These are phyloP conservation scores for Chaetomiaceae sp. DNA, from an alignment of 2,329 filamentous ascomycete species.

Conservation along the genomic window DNA sequence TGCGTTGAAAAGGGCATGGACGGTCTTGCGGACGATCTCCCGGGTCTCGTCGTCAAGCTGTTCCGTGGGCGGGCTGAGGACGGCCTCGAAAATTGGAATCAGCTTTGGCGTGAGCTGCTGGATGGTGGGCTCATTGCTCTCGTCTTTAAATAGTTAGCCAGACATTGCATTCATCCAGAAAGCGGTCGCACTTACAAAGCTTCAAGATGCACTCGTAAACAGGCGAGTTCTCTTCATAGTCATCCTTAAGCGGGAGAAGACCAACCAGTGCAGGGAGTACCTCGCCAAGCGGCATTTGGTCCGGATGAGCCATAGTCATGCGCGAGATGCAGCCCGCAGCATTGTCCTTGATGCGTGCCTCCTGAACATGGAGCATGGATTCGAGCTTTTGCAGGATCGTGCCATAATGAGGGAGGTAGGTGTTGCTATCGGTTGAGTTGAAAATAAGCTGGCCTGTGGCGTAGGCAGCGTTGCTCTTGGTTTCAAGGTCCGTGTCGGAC, in stretches of 20 bases:
- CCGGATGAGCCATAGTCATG: conserved; percentile 87
- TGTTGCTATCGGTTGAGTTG: conserved; percentile 69
- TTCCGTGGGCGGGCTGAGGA: conserved; percentile 66
- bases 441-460: conserved; percentile 80
- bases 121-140: conserved; percentile 63
- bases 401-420: conserved; percentile 70
- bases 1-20: conserved; percentile 42
- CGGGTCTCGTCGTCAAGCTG: conserved; percentile 72
- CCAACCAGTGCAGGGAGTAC: conserved; percentile 76
- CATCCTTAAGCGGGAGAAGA: conserved; percentile 82
- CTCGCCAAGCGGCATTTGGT: conserved; percentile 72
- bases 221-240: conserved; percentile 94
- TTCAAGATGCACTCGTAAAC: conserved; percentile 87
- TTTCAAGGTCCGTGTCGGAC: conserved; percentile 82
- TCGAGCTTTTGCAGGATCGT: conserved; percentile 82
- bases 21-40: conserved; percentile 60
- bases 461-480: conserved; percentile 93
- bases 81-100: conserved; percentile 67
- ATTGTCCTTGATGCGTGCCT: conserved; percentile 85
- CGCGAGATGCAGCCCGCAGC: conserved; percentile 85
- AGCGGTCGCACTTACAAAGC: conserved; percentile 52
- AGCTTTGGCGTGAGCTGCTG: conserved; percentile 66
- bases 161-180: not conserved
- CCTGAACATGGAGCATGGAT: conserved; percentile 70
- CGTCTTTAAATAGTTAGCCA: conserved; percentile 43